A percentile compares a stretch with the other conserved stretches of the same genome.
These are phyloP conservation scores for Coemansia sp. DNA, from an alignment of 192 early-diverging fungal genomes.

Conservation along the genomic window DNA sequence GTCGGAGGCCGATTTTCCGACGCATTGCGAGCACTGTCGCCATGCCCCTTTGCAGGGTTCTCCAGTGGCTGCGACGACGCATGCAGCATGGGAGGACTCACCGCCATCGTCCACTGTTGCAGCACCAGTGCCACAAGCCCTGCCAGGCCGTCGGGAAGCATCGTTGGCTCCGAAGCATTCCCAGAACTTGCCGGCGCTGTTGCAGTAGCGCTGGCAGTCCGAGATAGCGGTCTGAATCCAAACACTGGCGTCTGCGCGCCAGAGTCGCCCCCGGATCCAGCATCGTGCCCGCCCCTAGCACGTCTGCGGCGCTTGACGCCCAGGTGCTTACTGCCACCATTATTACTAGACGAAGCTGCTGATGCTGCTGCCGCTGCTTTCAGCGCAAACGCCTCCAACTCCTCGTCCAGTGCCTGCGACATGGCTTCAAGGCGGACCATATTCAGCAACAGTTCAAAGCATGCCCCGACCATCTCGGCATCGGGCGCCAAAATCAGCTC, in stretches of 20 bases:
- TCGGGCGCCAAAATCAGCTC: constrained; percentile 45
- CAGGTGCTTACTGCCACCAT: neutral
- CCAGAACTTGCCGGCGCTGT: neutral
- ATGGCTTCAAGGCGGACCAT: constrained; percentile 44
- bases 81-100: constrained; percentile 11
- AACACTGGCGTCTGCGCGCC: constrained; percentile 40
- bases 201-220: neutral
- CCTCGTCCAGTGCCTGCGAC: constrained; percentile 41
- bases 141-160: constrained; percentile 43
- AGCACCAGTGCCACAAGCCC: constrained; percentile 37
- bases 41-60: neutral
- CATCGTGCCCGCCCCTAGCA: neutral
- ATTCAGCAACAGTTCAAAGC: constrained; percentile 48
- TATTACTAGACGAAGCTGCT: neutral
- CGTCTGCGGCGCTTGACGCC: constrained; percentile 9
- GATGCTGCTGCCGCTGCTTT: neutral
- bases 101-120: constrained; percentile 46
- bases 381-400: constrained; percentile 25
- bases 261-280: constrained; percentile 26
- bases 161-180: constrained; percentile 19
- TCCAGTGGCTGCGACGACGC: constrained; percentile 5
- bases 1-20: constrained; percentile 25
- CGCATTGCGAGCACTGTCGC: neutral
- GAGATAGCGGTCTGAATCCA: constrained; percentile 19
- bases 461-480: constrained; percentile 26